Evolutionary conservation across 495 filamentous ascomycete genomes (phyloP).

Genomic region (Hyaloscypha bicolor): DNA sequence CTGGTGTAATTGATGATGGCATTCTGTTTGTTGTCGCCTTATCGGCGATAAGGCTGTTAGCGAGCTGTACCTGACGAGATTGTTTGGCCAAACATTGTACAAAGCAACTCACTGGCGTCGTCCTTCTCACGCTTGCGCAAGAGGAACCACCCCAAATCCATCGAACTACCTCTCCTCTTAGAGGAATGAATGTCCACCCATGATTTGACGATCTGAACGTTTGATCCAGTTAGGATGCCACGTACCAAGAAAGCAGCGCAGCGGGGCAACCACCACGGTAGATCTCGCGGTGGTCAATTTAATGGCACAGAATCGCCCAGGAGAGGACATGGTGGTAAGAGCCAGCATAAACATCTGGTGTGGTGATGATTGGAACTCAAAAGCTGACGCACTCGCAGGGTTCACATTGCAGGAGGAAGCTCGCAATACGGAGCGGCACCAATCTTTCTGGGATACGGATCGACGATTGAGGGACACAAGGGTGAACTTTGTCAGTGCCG

Average conservation of each 20-base stretch:
- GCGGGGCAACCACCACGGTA: not conserved
- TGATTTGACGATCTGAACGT: not conserved
- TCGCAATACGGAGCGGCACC: slow-evolving; percentile 69
- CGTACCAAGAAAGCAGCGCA: slow-evolving; percentile 11
- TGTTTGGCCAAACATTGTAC: not conserved
- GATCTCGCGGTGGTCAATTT: slow-evolving; percentile 1
- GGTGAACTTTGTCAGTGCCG: slow-evolving; percentile 78
- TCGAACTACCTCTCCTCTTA: not conserved
- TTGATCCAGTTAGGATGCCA: not conserved
- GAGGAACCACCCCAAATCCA: not conserved
- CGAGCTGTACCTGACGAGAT: not conserved
- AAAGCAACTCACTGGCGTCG: not conserved
- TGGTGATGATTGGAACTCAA: not conserved
- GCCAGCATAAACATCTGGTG: not conserved
- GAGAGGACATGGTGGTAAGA: slow-evolving; percentile 12
- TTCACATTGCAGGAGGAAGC: slow-evolving; percentile 70
- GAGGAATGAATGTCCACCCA: not conserved
- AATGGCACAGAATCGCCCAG: slow-evolving; percentile 10
- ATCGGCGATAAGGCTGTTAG: not conserved
- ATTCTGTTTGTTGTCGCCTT: not conserved
- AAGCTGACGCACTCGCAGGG: slow-evolving; percentile 3
- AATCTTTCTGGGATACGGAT: slow-evolving; percentile 41
- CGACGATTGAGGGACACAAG: slow-evolving; percentile 49
- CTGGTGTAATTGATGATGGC: not conserved
- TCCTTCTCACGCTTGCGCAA: not conserved